Base-by-base conservation (phyloP, 2,329 filamentous ascomycete species). In the Dothidotthia symphoricarpi region DNA sequence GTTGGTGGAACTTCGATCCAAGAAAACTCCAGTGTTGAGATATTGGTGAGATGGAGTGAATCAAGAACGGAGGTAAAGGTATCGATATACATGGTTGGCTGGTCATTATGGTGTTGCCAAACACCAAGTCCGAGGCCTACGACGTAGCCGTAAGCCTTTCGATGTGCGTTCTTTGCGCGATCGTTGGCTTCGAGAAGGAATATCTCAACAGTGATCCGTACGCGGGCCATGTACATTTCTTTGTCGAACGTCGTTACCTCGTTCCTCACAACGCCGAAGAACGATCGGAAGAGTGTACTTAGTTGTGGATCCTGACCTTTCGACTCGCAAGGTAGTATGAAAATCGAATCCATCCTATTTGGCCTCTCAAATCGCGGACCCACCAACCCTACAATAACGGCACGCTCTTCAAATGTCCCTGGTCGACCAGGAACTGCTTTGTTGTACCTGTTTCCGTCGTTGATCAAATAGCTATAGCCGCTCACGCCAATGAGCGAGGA, bases 11-110 rank as follows among this genome's bases (percentile, higher is more conserved):
- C 39, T 6, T 26, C 4, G 8, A 43, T 38, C 31, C 35, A 43
- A 14, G 39, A 34, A 22, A 43, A 43, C 27, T 43, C 34, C 3
- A 43, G 34, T 4, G 39, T 43, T 16, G 39, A 34, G 27, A 43
- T 38, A 17, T 43, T 30, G 9, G 31, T 25, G 3, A 43, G 31
- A 12, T 22, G 14, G 5, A 43, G 34, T 12, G 19, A 28, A 10
- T 2, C 6, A 3, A 43, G 34, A 12, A 34, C 39, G 15, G 26
- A 4, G 8, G 39, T 31, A 13, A 43, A 43, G 13, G 39, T 32
- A 11, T 43, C 34, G 26, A 43, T 28, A n/a, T 43, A 43, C 10
- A 38, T 12, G 11, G 19, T n/a, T 19, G 34, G 19, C n/a, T 43
- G 39, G 12, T 28, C 26, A 4, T 17, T 3, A 17, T 38, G 8